phyloP scores from a whole-genome alignment of 192 early-diverging fungal species.

The Haplosporangium gracile region DNA sequence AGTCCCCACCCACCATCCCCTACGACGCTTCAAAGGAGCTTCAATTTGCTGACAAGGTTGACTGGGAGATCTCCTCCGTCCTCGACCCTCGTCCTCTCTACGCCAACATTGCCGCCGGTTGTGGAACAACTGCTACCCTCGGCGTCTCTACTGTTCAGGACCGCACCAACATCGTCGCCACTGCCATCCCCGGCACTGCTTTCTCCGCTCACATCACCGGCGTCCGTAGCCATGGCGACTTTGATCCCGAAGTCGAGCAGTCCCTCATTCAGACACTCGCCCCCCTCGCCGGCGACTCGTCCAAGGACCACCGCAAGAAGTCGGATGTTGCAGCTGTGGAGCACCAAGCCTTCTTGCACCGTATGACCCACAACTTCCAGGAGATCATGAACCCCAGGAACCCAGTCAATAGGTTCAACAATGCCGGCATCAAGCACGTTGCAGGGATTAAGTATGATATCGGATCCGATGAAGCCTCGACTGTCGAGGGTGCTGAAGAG shows the following conservation, averaged over 20 bases:
- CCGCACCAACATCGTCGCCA: constrained; percentile 5
- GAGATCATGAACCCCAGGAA: constrained; percentile 48
- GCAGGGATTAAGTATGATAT: constrained; percentile 28
- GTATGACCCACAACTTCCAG: constrained; percentile 37
- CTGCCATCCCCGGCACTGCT: constrained; percentile 18
- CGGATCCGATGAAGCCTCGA: constrained; percentile 28
- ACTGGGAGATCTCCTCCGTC: constrained; percentile 50
- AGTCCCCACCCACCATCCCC: constrained; percentile 25
- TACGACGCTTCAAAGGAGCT: constrained; percentile 41
- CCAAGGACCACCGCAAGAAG: constrained; percentile 44
- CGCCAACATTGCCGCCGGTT: constrained; percentile 30
- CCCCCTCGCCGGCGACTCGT: constrained; percentile 8
- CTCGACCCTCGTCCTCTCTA: constrained; percentile 40
- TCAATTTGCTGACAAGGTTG: constrained; percentile 32
- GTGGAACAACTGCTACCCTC: constrained; percentile 11
- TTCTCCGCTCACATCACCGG: constrained; percentile 32
- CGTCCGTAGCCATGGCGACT: constrained; percentile 23
- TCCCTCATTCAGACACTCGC: constrained; percentile 39
- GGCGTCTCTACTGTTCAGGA: constrained; percentile 19
- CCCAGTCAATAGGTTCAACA: constrained; percentile 41
- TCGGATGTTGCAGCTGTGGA: constrained; percentile 25
- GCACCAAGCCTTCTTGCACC: constrained; percentile 27
- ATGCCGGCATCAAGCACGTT: constrained; percentile 32
- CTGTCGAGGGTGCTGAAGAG: constrained; percentile 9
- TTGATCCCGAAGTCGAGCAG: constrained; percentile 49